Evolutionary conservation across 2,329 filamentous ascomycete genomes (phyloP), one percentile per base, ranked within the genome.

Genomic region (Trichoderma atrobrunneum): DNA sequence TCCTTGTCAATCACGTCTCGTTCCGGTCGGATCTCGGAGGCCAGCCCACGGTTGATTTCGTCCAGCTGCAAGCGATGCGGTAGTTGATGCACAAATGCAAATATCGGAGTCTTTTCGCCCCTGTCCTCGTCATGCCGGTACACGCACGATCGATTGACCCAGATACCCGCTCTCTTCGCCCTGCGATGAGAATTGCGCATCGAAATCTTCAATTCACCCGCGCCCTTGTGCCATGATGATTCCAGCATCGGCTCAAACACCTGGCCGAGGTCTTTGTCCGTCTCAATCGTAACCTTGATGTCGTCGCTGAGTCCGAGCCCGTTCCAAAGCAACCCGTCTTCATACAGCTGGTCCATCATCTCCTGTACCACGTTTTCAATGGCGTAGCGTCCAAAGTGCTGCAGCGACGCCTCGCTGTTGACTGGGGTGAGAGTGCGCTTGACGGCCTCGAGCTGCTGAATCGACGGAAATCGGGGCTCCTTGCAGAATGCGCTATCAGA

Each of bases 11-110:
- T 79, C 21, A 80, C 72, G 34, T 80, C 76, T 7, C 74, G 74
- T 36, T 81, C 77, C 4, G 77, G 80, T 36, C 77, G 72, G 66
- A 84, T 82, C 69, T 81, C 79, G 4, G 76, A 78, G 21, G 28
- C 72, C 12, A 84, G 76, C 21, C 82, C 80, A 6, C 76, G 77
- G 5, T 78, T 69, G 36, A 84, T 71, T 71, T 82, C 77, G 32
- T 80, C 76, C 10, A 67, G 48, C 11, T 72, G 80, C 32, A 84
- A 73, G 75, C 83, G 82, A 70, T 83, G 77, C 28, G 80, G 82
- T 34, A 81, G 72, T 72, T 83, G 82, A 72, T 84, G 82, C 71
- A 84, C 77, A 73, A 82, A 82, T 7, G 79, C 79, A 26, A 79
- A 39, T 1, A 65, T 57, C 1, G 80, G 79, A 6, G 78, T 67